These are phyloP conservation scores for Andrographis paniculata DNA, from an alignment of 305 asterid species.

Conservation along the genomic window DNA sequence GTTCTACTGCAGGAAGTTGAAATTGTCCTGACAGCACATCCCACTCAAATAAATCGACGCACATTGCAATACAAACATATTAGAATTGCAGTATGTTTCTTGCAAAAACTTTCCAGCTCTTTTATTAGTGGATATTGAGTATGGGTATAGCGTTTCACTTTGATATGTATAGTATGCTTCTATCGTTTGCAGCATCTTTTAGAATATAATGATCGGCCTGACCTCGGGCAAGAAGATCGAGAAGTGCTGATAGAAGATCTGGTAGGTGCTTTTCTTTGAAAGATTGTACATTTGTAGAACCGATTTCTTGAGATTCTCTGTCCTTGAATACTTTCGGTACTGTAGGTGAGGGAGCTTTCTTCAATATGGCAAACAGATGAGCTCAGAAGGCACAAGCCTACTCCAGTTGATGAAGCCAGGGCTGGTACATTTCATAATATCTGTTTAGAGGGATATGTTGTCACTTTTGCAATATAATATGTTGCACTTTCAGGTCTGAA, in stretches of 20 bases:
- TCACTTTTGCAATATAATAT: constrained; percentile 8
- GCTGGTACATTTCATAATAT: constrained; percentile 48
- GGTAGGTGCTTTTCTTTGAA: constrained; percentile 36
- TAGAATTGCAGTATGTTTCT: constrained; percentile 66
- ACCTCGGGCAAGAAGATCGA: constrained; percentile 78
- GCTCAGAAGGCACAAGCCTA: constrained; percentile 95
- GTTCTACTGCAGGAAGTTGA: constrained; percentile 64
- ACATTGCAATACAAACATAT: constrained; percentile 95
- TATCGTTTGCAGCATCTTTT: constrained; percentile 71
- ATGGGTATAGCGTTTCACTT: constrained; percentile 10
- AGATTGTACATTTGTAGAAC: constrained; percentile 12
- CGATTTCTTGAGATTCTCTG: constrained; percentile 1
- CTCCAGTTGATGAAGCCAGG: constrained; percentile 99
- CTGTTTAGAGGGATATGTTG: constrained; percentile 12
- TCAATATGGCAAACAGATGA: constrained; percentile 99
- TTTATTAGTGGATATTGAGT: constrained; percentile 7
- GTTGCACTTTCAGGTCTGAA: constrained; percentile 61
- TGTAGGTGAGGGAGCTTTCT: constrained; percentile 86
- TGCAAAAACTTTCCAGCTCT: neutral
- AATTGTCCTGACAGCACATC: constrained; percentile 99
- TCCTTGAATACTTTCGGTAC: constrained; percentile 18
- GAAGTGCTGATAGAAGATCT: constrained; percentile 94
- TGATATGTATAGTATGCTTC: constrained; percentile 8
- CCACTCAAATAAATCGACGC: constrained; percentile 91
- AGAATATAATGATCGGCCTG: constrained; percentile 83